Evolutionary conservation across 768 basidiomycete species (phyloP), one percentile per base, ranked within the genome.

Genomic region (Candolleomyces aberdarensis): DNA sequence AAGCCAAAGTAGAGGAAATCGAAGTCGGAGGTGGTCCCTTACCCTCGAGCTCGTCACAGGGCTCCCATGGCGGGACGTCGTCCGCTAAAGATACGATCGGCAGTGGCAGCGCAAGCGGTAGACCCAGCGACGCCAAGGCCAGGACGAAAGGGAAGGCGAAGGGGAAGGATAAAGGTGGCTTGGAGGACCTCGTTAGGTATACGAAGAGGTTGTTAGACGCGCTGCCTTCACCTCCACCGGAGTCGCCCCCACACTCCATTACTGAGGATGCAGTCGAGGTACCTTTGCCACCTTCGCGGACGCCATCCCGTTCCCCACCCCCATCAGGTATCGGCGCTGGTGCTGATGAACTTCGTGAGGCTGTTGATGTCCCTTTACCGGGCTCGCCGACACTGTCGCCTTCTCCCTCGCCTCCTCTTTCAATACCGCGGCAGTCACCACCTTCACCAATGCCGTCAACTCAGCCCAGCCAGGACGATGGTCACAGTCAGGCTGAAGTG

Each of bases 151-250:
- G 61, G 3, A 65, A 68, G 26, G 55, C 54, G 26, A 60, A 68
- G 26, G 55, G 56, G 26, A 60, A 66, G 20, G 60, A 54, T n/a
- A 68, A 70, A 13, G 60, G 56, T 3, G 57, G 60, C 1, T 19
- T 81, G 36, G 76, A 76, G 1, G 83, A 85, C 52, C 68, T 89
- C 56, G 78, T 75, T 55, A 71, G 76, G 1, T 88, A 89, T 65
- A 86, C 84, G 1, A 74, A 69, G 13, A 76, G 77, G 1, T 70
- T 88, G 17, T 69, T 87, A n/a, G 74, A 70, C 4, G 78, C 80
- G 0, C 76, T 85, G 48, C 75, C 79, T 48, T 71, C 73, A 13
- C 53, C 53, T 31, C 14, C 26, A 19, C 26, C 52, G 5, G 26
- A 11, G 13, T 17, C 49, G 29, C 14, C 32, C 1, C 40, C 40